Evolutionary conservation across 257 asterid species (phyloP).

Genomic region (Haberlea rhodopensis): DNA sequence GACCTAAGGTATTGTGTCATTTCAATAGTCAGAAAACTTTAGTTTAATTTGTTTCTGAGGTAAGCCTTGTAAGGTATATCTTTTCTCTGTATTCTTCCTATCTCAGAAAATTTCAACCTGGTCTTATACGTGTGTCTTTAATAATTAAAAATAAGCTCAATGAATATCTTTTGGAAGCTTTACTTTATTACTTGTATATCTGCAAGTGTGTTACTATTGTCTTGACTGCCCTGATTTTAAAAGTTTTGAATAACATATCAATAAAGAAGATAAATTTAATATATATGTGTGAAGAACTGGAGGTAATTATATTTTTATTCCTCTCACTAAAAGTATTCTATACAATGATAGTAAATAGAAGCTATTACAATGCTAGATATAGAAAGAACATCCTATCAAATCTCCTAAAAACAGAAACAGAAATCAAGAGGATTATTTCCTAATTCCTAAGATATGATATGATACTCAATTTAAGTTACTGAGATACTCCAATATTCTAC

Average conservation of each 20-base stretch:
- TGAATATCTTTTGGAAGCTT: background rate
- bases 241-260: background rate
- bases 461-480: too few species aligned
- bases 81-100: background rate
- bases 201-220: background rate
- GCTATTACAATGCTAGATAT: too few species aligned
- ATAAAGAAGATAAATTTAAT: background rate
- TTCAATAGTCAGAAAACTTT: background rate
- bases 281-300: background rate
- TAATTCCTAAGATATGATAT: too few species aligned
- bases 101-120: background rate
- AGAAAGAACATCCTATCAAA: too few species aligned
- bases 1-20: conserved; percentile 1
- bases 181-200: background rate
- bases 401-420: too few species aligned
- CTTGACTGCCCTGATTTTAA: background rate
- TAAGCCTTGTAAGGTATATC: background rate
- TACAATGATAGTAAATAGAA: too few species aligned
- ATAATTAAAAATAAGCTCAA: background rate
- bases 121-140: background rate
- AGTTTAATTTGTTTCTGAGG: background rate
- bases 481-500: too few species aligned
- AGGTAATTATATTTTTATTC: too few species aligned
- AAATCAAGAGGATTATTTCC: too few species aligned
- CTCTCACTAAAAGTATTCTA: too few species aligned